These are phyloP conservation scores for Alternaria longipes DNA, from an alignment of 2,329 filamentous ascomycete species.

Conservation along the genomic window DNA sequence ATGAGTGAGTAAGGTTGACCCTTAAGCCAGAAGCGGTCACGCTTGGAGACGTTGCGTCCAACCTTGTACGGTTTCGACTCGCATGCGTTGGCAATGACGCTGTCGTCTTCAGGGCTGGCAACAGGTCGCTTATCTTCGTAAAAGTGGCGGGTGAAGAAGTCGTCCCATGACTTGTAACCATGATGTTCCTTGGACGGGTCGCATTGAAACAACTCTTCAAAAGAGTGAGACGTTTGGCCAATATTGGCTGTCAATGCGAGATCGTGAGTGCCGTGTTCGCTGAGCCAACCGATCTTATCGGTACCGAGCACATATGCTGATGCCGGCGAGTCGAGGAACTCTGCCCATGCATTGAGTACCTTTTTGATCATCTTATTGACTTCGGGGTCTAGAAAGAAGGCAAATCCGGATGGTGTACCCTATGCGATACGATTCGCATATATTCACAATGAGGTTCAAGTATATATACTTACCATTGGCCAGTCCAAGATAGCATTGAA, in stretches of 20 bases:
- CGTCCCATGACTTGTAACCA: slow-evolving; percentile 74
- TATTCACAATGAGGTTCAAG: slow-evolving; percentile 20
- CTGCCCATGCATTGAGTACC: slow-evolving; percentile 61
- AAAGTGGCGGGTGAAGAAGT: slow-evolving; percentile 72
- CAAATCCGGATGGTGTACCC: slow-evolving; percentile 57
- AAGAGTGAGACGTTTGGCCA: slow-evolving; percentile 50
- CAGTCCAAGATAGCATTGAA: slow-evolving; percentile 68
- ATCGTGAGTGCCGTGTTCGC: slow-evolving; percentile 50
- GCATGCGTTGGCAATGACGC: slow-evolving; percentile 69
- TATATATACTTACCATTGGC: slow-evolving; percentile 59
- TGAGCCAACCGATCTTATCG: slow-evolving; percentile 53
- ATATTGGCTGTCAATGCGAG: slow-evolving; percentile 30
- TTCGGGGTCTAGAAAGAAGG: slow-evolving; percentile 54
- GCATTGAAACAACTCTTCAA: slow-evolving; percentile 70
- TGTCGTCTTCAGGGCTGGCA: slow-evolving; percentile 63
- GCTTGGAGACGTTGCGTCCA: slow-evolving; percentile 60
- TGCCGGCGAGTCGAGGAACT: slow-evolving; percentile 45
- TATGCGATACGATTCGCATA: neutral
- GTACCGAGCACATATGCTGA: slow-evolving; percentile 52
- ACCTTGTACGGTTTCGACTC: slow-evolving; percentile 69
- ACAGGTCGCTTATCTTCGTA: slow-evolving; percentile 66
- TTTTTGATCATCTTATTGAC: slow-evolving; percentile 61
- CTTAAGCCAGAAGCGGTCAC: slow-evolving; percentile 74
- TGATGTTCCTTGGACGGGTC: slow-evolving; percentile 63
- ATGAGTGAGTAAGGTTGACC: slow-evolving; percentile 71